Conservation (phyloP, 2,329 filamentous ascomycete genomes). For the Corinectria fuckeliana region DNA sequence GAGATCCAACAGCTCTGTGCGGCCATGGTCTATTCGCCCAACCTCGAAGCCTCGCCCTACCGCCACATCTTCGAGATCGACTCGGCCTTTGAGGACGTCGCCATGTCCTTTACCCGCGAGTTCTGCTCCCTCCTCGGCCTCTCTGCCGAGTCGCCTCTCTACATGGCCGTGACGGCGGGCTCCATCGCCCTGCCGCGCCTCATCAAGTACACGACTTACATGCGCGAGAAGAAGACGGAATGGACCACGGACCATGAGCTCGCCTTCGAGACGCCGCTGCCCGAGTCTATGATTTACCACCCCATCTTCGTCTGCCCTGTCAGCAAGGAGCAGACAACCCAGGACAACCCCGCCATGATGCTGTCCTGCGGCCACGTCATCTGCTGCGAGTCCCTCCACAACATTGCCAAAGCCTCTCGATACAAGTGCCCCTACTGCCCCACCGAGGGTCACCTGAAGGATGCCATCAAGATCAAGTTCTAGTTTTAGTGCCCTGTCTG, state of each 20-base stretch:
- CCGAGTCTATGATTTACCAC: conserved; percentile 76
- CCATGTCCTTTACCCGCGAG: conserved; percentile 87
- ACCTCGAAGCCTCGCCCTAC: conserved; percentile 81
- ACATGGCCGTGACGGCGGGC: conserved; percentile 90
- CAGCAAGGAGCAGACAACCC: conserved; percentile 93
- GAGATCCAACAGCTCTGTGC: conserved; percentile 84
- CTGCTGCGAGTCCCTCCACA: conserved; percentile 80
- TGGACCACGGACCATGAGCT: conserved; percentile 94
- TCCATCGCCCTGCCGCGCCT: conserved; percentile 89
- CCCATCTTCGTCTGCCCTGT: conserved; percentile 98
- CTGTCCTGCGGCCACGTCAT: conserved; percentile 95
- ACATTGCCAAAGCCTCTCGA: conserved; percentile 76
- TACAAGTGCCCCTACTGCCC: conserved; percentile 99
- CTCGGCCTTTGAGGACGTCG: conserved; percentile 81
- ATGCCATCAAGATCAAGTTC: conserved; percentile 76
- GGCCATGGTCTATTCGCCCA: conserved; percentile 80
- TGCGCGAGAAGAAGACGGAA: conserved; percentile 87
- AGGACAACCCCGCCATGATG: conserved; percentile 94
- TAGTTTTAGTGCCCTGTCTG: conserved; percentile 41
- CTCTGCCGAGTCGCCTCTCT: conserved; percentile 89
- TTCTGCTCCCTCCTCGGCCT: conserved; percentile 93
- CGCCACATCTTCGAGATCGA: conserved; percentile 76
- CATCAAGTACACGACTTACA: conserved; percentile 86
- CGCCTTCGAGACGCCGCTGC: conserved; percentile 74
- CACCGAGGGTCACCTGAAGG: conserved; percentile 76